Conservation (phyloP, 176 grass and related monocot species). For the Paspalum notatum region DNA sequence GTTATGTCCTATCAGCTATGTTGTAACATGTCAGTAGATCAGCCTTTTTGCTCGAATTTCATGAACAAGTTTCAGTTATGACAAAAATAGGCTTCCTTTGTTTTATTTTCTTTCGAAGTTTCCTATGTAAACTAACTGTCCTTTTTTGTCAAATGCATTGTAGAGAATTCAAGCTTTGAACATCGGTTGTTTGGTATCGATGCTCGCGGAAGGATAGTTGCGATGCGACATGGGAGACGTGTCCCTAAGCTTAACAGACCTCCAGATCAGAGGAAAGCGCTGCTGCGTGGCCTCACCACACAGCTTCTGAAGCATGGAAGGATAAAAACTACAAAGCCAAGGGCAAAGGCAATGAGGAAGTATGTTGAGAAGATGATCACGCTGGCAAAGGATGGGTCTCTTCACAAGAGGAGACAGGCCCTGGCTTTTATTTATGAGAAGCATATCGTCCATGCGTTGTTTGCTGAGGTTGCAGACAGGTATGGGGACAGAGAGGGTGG, state of each 20-base stretch:
- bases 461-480: constrained; percentile 79
- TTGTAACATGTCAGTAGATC: not conserved
- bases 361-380: constrained; percentile 93
- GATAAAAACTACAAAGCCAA: constrained; percentile 87
- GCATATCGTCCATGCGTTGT: constrained; percentile 81
- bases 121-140: not conserved
- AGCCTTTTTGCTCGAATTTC: not conserved
- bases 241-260: constrained; percentile 81
- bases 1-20: not conserved
- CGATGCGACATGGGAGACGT: constrained; percentile 83
- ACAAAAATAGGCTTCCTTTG: not conserved
- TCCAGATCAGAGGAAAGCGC: constrained; percentile 81
- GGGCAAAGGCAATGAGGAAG: constrained; percentile 89
- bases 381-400: constrained; percentile 82
- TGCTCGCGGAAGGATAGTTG: constrained; percentile 67
- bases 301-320: constrained; percentile 83
- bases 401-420: constrained; percentile 95
- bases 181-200: constrained; percentile 52
- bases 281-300: constrained; percentile 79
- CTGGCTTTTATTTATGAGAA: constrained; percentile 92
- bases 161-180: constrained; percentile 59
- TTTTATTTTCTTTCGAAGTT: not conserved
- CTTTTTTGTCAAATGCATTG: constrained; percentile 8
- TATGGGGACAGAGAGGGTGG: constrained; percentile 85
- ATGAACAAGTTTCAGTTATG: not conserved